Evolutionary conservation across 768 basidiomycete genomes (phyloP).

Genomic region (Amanita pseudoporphyria): DNA sequence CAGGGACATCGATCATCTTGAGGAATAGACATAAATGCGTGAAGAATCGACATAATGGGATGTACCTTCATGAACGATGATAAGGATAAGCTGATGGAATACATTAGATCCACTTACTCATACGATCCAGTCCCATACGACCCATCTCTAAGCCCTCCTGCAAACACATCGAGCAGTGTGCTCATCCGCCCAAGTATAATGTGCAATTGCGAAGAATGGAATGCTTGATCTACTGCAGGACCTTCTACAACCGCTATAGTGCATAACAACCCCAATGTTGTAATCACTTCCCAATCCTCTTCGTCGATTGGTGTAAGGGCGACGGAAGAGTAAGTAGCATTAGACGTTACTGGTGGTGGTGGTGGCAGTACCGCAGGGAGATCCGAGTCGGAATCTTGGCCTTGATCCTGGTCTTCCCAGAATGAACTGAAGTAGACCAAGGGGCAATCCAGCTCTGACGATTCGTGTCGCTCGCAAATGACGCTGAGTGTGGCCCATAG

Average conservation of each 20-base stretch:
- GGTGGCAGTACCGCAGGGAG: neutral
- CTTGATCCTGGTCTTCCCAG: constrained; percentile 50
- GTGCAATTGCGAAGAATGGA: too few relatives aligned
- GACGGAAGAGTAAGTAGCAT: neutral
- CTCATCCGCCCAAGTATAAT: too few relatives aligned
- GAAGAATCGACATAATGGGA: constrained; percentile 79
- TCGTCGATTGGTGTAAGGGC: constrained; percentile 26
- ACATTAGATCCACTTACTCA: constrained; percentile 36
- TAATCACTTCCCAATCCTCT: constrained; percentile 53
- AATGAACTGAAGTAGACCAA: constrained; percentile 48
- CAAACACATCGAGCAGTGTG: constrained; percentile 59
- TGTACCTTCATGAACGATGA: constrained; percentile 34
- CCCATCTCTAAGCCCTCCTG: constrained; percentile 43
- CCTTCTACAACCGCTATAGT: too few relatives aligned
- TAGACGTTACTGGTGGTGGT: neutral
- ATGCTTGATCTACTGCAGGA: too few relatives aligned
- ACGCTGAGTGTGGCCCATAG: constrained; percentile 86
- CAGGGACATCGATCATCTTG: constrained; percentile 65
- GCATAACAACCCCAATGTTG: too few relatives aligned
- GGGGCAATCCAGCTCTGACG: constrained; percentile 52
- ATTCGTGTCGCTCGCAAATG: constrained; percentile 73
- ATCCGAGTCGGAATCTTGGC: constrained; percentile 14
- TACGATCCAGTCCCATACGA: constrained; percentile 35
- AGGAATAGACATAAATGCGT: constrained; percentile 88
- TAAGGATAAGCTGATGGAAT: too few relatives aligned